Percentiles rank a stretch among this genome's conserved stretches.
These are phyloP conservation scores for Candida nemodendra DNA, from an alignment of 805 yeast genomes.

Conservation along the genomic window DNA sequence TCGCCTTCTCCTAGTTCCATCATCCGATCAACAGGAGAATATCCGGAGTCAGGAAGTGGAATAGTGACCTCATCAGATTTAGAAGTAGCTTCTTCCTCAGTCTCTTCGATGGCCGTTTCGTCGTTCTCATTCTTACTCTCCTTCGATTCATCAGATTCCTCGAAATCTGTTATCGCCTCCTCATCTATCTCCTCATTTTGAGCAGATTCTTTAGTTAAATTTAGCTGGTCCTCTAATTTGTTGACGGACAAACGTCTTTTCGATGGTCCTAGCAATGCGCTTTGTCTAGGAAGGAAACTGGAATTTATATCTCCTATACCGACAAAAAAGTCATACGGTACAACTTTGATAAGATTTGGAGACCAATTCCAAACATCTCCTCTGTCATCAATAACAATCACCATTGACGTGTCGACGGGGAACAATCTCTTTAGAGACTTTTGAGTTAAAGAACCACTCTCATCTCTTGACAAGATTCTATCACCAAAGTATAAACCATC, in stretches of 20 bases:
- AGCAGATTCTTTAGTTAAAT: conserved; percentile 20
- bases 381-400: conserved; percentile 92
- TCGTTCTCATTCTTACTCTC: conserved; percentile 21
- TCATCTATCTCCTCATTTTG: conserved; percentile 7
- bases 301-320: conserved; percentile 98
- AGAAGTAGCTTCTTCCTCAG: conserved; percentile 31
- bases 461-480: conserved; percentile 88
- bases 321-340: conserved; percentile 93
- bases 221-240: conserved; percentile 47
- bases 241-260: conserved; percentile 59
- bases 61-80: conserved; percentile 22
- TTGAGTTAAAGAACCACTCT: conserved; percentile 88
- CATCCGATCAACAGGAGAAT: conserved; percentile 50
- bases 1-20: conserved; percentile 51
- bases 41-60: conserved; percentile 23
- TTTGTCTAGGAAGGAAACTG: conserved; percentile 82
- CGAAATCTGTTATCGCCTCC: conserved; percentile 15
- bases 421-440: conserved; percentile 84
- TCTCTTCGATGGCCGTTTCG: neutral
- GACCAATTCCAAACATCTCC: conserved; percentile 99
- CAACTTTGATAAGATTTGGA: conserved; percentile 83
- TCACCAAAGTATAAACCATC: conserved; percentile 84
- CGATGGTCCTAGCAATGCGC: conserved; percentile 56
- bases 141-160: conserved; percentile 1
- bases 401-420: conserved; percentile 96